Evolutionary conservation across 2,329 filamentous ascomycete species (phyloP).

Genomic region (Aaosphaeria pasadenensis): DNA sequence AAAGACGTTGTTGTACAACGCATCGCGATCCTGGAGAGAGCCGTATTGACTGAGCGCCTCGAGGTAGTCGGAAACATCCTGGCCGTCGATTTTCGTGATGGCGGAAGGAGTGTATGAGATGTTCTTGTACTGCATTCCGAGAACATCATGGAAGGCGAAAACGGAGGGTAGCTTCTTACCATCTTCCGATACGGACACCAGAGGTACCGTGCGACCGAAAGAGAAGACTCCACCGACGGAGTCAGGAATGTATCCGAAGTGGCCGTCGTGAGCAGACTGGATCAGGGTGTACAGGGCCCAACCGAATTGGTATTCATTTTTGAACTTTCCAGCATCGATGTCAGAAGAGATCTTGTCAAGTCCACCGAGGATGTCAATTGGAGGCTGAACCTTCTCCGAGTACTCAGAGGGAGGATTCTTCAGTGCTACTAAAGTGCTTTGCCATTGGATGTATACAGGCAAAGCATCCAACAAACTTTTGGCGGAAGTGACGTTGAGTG

Average conservation of each 20-base stretch:
- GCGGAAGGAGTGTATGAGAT: slow-evolving; percentile 48
- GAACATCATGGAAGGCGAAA: slow-evolving; percentile 51
- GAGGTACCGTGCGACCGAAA: slow-evolving; percentile 46
- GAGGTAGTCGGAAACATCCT: slow-evolving; percentile 49
- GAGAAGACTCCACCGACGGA: slow-evolving; percentile 50
- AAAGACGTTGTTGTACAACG: slow-evolving; percentile 54
- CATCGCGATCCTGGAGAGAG: slow-evolving; percentile 55
- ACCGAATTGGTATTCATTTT: slow-evolving; percentile 45
- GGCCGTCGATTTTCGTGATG: slow-evolving; percentile 56
- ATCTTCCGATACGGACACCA: slow-evolving; percentile 62
- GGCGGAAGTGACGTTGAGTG: slow-evolving; percentile 42
- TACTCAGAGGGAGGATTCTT: slow-evolving; percentile 47
- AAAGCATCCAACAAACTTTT: slow-evolving; percentile 39
- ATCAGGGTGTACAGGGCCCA: slow-evolving; percentile 54
- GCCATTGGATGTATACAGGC: slow-evolving; percentile 46
- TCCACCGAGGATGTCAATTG: slow-evolving; percentile 43
- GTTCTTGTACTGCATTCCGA: slow-evolving; percentile 43
- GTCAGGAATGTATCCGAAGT: slow-evolving; percentile 57
- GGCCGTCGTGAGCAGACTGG: slow-evolving; percentile 61
- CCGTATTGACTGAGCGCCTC: slow-evolving; percentile 45
- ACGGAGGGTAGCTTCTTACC: slow-evolving; percentile 58
- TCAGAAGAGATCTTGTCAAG: slow-evolving; percentile 39
- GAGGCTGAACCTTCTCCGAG: slow-evolving; percentile 42
- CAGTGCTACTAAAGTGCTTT: slow-evolving; percentile 44
- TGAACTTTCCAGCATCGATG: slow-evolving; percentile 35